A percentile compares a stretch with the other conserved stretches of the same genome.
phyloP scores from a whole-genome alignment of 1,284 basidiomycete genomes.

The Malassezia psittaci region DNA sequence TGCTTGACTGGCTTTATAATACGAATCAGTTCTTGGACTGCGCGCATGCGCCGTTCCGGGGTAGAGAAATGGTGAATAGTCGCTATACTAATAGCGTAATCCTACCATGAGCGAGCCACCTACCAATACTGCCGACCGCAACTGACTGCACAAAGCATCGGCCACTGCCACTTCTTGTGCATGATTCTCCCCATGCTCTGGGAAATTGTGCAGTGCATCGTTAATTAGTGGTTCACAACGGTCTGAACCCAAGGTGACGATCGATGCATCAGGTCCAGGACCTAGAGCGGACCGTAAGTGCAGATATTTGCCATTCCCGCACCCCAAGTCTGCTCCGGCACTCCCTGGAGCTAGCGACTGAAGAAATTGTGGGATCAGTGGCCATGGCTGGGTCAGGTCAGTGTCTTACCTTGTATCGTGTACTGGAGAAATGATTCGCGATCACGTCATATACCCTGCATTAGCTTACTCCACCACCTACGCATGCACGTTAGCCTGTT shows the following conservation, averaged over 20 bases:
- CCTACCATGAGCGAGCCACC: conserved; percentile 10
- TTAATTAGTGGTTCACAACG: conserved; percentile 63
- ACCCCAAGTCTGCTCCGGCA: conserved; percentile 85
- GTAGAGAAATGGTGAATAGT: conserved; percentile 46
- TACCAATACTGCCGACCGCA: conserved; percentile 23
- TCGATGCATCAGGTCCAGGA: background rate
- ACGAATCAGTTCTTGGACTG: conserved; percentile 36
- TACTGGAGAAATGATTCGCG: conserved; percentile 81
- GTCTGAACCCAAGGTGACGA: conserved; percentile 37
- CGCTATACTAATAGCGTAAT: conserved; percentile 45
- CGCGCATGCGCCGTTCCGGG: conserved; percentile 24
- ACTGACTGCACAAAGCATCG: conserved; percentile 32
- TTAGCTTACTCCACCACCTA: conserved; percentile 21
- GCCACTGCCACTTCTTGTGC: conserved; percentile 39
- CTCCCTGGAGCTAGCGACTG: conserved; percentile 63
- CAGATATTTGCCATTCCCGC: conserved; percentile 95
- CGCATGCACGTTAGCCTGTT: conserved; percentile 44
- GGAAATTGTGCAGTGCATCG: conserved; percentile 29
- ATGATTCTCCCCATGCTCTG: conserved; percentile 6
- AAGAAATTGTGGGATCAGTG: conserved; percentile 74
- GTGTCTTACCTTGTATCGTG: conserved; percentile 70
- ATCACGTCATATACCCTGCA: conserved; percentile 71
- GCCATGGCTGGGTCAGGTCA: conserved; percentile 62
- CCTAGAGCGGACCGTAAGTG: conserved; percentile 32
- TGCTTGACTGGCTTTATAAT: conserved; percentile 19